Percentiles rank a stretch among this genome's conserved stretches.
These are phyloP conservation scores for Catharanthus roseus DNA, from an alignment of 257 asterid species.

Conservation along the genomic window DNA sequence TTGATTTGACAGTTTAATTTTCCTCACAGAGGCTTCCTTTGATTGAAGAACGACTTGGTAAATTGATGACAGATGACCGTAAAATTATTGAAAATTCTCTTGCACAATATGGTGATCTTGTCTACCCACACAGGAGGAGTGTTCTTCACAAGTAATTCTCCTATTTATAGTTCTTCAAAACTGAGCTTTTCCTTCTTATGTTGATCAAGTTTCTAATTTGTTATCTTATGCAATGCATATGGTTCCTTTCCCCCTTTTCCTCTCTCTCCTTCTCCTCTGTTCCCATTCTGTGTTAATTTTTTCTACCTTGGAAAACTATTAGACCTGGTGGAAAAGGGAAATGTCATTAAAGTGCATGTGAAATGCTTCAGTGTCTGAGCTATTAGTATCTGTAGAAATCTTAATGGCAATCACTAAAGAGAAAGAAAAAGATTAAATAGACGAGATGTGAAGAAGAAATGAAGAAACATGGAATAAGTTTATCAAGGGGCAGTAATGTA, in stretches of 20 bases:
- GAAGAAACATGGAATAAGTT: background rate
- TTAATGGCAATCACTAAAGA: background rate
- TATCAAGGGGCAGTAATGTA: background rate
- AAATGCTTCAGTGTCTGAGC: background rate
- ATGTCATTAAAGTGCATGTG: too few relatives aligned
- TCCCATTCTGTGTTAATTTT: background rate
- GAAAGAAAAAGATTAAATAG: background rate
- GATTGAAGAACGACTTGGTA: conserved; percentile 91
- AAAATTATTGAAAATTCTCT: conserved; percentile 80
- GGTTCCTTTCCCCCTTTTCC: background rate
- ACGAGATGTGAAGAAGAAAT: background rate
- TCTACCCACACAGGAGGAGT: conserved; percentile 67
- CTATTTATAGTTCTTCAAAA: background rate
- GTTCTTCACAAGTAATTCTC: conserved; percentile 60
- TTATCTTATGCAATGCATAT: background rate
- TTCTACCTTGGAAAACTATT: background rate
- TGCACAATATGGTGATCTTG: conserved; percentile 84
- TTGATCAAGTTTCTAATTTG: background rate
- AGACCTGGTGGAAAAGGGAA: background rate
- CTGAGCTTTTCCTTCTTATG: background rate
- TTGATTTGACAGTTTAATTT: conserved; percentile 4
- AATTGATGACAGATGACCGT: conserved; percentile 77
- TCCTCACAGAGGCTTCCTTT: conserved; percentile 74
- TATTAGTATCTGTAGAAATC: background rate
- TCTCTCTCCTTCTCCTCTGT: too few relatives aligned